These are phyloP conservation scores for Xylariaceae sp. DNA, from an alignment of 2,329 filamentous ascomycete species.

Conservation along the genomic window DNA sequence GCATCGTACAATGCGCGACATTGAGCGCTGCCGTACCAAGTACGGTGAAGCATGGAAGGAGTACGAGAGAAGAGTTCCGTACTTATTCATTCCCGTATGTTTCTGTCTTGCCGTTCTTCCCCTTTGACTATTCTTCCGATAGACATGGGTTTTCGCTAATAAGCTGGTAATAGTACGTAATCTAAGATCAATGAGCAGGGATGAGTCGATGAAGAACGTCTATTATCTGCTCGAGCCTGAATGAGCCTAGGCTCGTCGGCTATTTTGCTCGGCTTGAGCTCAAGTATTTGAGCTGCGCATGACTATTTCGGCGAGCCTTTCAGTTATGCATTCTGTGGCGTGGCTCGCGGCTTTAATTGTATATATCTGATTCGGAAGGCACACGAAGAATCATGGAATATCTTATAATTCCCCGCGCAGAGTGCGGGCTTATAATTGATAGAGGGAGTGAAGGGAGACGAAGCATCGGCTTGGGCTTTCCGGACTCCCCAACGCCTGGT, in stretches of 20 bases:
- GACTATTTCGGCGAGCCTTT: neutral
- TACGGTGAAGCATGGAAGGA: constrained; percentile 80
- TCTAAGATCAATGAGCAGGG: constrained; percentile 13
- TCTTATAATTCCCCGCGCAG: neutral
- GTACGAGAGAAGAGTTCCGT: constrained; percentile 76
- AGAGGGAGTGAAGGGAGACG: neutral
- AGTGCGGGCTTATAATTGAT: neutral
- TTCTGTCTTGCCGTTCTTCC: neutral
- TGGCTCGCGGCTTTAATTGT: constrained; percentile 17
- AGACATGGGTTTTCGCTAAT: neutral
- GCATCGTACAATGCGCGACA: constrained; percentile 72
- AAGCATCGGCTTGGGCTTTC: neutral
- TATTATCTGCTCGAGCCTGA: neutral
- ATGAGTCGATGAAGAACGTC: neutral
- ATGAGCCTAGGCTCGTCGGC: neutral
- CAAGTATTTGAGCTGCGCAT: neutral
- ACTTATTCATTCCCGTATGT: constrained; percentile 63
- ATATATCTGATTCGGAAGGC: constrained; percentile 21
- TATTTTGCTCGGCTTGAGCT: neutral
- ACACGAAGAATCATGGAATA: constrained; percentile 12
- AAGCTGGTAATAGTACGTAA: constrained; percentile 12
- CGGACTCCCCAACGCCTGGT: neutral
- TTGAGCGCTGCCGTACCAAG: constrained; percentile 68
- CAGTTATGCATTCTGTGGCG: neutral
- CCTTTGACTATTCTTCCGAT: neutral